A percentile compares a stretch with the other conserved stretches of the same genome.
These are phyloP conservation scores for Oryza rufipogon DNA, from an alignment of 176 grass and related monocot species.

Conservation along the genomic window DNA sequence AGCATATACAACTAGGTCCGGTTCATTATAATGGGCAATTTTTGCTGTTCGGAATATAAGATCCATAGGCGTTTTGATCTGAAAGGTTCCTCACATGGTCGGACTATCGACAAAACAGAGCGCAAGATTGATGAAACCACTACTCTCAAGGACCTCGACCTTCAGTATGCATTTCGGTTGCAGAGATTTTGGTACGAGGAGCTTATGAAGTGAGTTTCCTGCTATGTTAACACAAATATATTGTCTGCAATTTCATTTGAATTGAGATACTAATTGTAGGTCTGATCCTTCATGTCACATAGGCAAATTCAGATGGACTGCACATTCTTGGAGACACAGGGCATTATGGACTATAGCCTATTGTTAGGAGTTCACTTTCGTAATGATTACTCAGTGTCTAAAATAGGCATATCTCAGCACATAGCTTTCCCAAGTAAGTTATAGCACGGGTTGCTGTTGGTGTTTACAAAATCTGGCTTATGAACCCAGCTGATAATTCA, in stretches of 20 bases:
- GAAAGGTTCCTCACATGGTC: slow-evolving; percentile 76
- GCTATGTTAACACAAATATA: slow-evolving; percentile 6
- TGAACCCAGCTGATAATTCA: not conserved
- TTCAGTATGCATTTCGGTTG: slow-evolving; percentile 67
- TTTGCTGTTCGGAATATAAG: slow-evolving; percentile 71
- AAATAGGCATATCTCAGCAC: slow-evolving; percentile 45
- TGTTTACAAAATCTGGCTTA: slow-evolving; percentile 22
- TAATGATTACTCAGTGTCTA: slow-evolving; percentile 55
- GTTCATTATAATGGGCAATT: slow-evolving; percentile 76
- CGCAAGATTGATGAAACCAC: slow-evolving; percentile 62
- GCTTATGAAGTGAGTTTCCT: slow-evolving; percentile 58
- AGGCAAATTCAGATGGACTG: slow-evolving; percentile 82
- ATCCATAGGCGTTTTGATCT: slow-evolving; percentile 77
- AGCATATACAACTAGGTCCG: slow-evolving; percentile 53
- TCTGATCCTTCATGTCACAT: slow-evolving; percentile 18
- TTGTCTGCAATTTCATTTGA: not conserved
- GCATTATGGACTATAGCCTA: slow-evolving; percentile 85
- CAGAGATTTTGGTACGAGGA: slow-evolving; percentile 62
- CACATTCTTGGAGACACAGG: slow-evolving; percentile 66
- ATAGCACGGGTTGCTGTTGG: not conserved
- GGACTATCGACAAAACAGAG: slow-evolving; percentile 61
- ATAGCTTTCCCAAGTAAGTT: slow-evolving; percentile 66
- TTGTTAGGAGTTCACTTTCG: slow-evolving; percentile 73
- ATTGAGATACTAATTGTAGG: not conserved
- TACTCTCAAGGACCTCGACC: slow-evolving; percentile 73